Evolutionary conservation across 2,329 filamentous ascomycete species (phyloP).

Genomic region (Camillea tinctor): DNA sequence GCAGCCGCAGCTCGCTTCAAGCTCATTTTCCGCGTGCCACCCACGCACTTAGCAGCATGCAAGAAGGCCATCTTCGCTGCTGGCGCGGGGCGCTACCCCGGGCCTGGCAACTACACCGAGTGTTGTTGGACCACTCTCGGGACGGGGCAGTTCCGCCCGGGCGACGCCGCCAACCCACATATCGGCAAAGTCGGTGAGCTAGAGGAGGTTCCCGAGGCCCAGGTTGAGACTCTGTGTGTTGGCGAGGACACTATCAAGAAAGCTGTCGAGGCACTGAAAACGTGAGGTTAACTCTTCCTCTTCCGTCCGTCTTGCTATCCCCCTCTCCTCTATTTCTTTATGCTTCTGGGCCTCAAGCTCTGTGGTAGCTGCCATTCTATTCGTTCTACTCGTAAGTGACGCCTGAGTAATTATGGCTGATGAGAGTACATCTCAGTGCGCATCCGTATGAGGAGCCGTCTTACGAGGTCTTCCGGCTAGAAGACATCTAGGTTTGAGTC

Average conservation of each 20-base stretch:
- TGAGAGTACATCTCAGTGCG: conserved; percentile 30
- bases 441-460: conserved; percentile 54
- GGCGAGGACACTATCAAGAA: conserved; percentile 55
- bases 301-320: background rate
- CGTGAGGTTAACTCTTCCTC: conserved; percentile 45
- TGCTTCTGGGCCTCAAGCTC: background rate
- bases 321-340: background rate
- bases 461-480: conserved; percentile 48
- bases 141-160: conserved; percentile 65
- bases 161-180: conserved; percentile 58
- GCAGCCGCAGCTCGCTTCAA: conserved; percentile 26
- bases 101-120: conserved; percentile 53
- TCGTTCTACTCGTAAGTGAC: background rate
- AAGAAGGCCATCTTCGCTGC: conserved; percentile 57
- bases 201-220: conserved; percentile 59
- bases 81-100: conserved; percentile 54
- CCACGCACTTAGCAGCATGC: conserved; percentile 43
- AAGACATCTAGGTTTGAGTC: conserved; percentile 35
- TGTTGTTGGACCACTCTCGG: conserved; percentile 53
- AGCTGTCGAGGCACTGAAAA: conserved; percentile 64
- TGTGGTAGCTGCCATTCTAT: conserved; percentile 2
- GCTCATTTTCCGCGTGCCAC: conserved; percentile 53
- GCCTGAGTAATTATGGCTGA: background rate
- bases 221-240: conserved; percentile 62
- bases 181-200: conserved; percentile 58